Base-by-base conservation (phyloP, 129 eudicot genomes). In the Erigeron canadensis region DNA sequence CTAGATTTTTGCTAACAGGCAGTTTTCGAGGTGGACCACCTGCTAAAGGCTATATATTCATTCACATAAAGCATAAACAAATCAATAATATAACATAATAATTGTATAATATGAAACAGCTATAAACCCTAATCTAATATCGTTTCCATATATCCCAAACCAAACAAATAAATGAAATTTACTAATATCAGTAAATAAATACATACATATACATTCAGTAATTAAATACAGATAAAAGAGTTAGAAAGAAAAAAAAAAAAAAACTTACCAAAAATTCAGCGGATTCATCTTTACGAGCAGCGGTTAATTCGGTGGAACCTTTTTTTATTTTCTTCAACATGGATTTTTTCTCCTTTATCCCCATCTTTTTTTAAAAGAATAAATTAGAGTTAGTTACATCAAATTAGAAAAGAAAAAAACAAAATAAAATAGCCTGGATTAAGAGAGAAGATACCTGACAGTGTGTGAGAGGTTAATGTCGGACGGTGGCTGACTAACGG, bases 1-100 rank as follows among this genome's bases (percentile, higher is more conserved):
- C 96, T 9, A 50, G 40, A 46, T 15, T 63, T 77, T 88, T 89
- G 0, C 50, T 45, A 34, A 65, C 57, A 0, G 87, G 87, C 53
- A 89, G 69, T 70, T 87, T 82, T 62, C 85, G 79, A 10, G 83
- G 96, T 7, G 96, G 95, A 58, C 98, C 98, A 6, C 98, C 98
- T 79, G 79, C 96, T 78, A 93, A 75, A 17, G 98, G 98, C 98
- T 78, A 65, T 81, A 1, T 1, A 1, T 62, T 51, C 21, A 45
- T 40, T 46, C 73, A 70, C 43, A 66, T 4, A 76, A 40, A 13
- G 79, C 69, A 39, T 19, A 73, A 37, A 51, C n/a, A 7, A 43
- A 78, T 63, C 73, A 75, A 47, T 8, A 44, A 37, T 44, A 28
- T n/a, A n/a, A n/a, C n/a, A n/a, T n/a, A 55, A 17, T 2, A 37